phyloP scores from a whole-genome alignment of 345 rosid species.

The Sonneratia alba region DNA sequence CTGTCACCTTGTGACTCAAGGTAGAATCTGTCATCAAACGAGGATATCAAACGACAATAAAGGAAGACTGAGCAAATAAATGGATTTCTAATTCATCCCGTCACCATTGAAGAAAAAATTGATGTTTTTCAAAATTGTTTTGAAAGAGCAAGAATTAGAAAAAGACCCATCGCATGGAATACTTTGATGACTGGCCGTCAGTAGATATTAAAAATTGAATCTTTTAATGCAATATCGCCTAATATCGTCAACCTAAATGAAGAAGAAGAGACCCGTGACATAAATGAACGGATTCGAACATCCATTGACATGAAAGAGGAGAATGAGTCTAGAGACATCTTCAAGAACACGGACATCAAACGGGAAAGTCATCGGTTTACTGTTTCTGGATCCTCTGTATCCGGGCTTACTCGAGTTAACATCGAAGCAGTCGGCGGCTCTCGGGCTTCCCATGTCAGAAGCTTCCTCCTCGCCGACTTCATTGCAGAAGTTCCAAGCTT shows the following conservation, averaged over 20 bases:
- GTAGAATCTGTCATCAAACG: conserved; percentile 1
- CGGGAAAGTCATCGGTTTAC: conserved; percentile 1
- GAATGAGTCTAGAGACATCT: neutral
- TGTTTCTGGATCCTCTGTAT: conserved; percentile 8
- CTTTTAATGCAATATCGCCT: neutral
- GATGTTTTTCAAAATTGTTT: no score
- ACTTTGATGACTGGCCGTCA: no score
- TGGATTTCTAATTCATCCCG: neutral
- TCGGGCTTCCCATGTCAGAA: conserved; percentile 60
- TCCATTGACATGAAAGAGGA: neutral
- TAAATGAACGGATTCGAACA: neutral
- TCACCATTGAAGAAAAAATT: no score
- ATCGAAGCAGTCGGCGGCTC: conserved; percentile 83
- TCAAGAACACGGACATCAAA: neutral
- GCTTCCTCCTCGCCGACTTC: conserved; percentile 76
- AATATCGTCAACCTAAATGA: neutral
- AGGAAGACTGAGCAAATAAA: neutral
- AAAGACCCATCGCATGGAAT: no score
- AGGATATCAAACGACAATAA: neutral
- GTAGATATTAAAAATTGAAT: neutral
- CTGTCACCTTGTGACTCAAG: conserved; percentile 53
- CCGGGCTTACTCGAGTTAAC: conserved; percentile 20
- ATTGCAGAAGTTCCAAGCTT: conserved; percentile 95
- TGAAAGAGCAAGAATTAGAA: no score
- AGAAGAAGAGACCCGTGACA: neutral